phyloP scores from a whole-genome alignment of 2,329 filamentous ascomycete genomes.

The Trichoderma gracile region DNA sequence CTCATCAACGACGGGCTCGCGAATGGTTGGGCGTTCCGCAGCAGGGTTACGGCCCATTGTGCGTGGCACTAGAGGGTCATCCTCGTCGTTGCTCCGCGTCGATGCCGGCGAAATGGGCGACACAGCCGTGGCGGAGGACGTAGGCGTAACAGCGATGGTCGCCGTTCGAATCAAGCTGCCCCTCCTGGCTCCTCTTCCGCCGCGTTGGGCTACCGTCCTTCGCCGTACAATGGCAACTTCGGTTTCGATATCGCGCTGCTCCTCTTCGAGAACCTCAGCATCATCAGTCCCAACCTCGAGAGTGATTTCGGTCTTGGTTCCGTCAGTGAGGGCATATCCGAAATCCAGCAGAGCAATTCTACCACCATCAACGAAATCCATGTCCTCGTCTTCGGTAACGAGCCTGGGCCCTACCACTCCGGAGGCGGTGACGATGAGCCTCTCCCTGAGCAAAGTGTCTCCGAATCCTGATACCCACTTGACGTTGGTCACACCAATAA shows the following conservation, averaged over 20 bases:
- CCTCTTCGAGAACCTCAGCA: conserved; percentile 71
- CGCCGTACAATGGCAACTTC: conserved; percentile 78
- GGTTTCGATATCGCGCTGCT: conserved; percentile 70
- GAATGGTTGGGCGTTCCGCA: conserved; percentile 25
- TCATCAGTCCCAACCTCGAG: conserved; percentile 74
- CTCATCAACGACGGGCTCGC: conserved; percentile 38
- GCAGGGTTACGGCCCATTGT: conserved; percentile 42
- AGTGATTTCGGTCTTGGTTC: conserved; percentile 57
- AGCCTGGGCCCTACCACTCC: conserved; percentile 62
- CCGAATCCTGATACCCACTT: conserved; percentile 68
- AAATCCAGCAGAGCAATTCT: conserved; percentile 74
- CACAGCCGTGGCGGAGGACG: conserved; percentile 32
- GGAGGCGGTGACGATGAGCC: conserved; percentile 69
- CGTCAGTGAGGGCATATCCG: conserved; percentile 60
- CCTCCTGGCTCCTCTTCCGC: conserved; percentile 34
- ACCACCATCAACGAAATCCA: conserved; percentile 77
- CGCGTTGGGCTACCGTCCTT: conserved; percentile 67
- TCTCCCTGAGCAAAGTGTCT: conserved; percentile 51
- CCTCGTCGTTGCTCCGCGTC: conserved; percentile 37
- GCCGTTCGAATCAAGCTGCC: conserved; percentile 50
- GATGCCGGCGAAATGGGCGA: conserved; percentile 37
- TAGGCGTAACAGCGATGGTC: conserved; percentile 35
- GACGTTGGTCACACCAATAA: conserved; percentile 66
- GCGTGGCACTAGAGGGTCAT: conserved; percentile 56
- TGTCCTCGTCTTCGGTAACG: conserved; percentile 67